Evolutionary conservation across 2,329 filamentous ascomycete genomes (phyloP).

Genomic region (Claviceps pusilla): DNA sequence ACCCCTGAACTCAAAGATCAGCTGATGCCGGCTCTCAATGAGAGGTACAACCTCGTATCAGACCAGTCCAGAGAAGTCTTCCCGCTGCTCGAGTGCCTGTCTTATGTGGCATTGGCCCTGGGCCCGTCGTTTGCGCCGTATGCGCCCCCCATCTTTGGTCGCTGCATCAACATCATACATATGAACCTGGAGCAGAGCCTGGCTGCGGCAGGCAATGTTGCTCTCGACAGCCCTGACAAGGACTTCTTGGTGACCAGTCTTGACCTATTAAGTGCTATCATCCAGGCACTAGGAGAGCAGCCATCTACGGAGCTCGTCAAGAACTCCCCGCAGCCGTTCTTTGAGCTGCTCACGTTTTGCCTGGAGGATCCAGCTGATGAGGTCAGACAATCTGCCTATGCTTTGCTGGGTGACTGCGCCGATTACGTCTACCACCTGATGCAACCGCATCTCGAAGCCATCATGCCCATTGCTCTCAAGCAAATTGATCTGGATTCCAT

Average conservation of each 20-base stretch:
- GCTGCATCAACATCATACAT: slow-evolving; percentile 85
- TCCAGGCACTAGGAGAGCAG: slow-evolving; percentile 66
- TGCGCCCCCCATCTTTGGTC: slow-evolving; percentile 68
- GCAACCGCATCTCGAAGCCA: slow-evolving; percentile 52
- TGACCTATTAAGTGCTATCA: slow-evolving; percentile 81
- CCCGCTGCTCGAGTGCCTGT: slow-evolving; percentile 87
- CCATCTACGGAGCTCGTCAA: slow-evolving; percentile 66
- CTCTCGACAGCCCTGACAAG: slow-evolving; percentile 72
- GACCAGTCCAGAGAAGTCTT: slow-evolving; percentile 90
- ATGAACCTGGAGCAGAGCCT: slow-evolving; percentile 73
- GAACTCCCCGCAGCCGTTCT: slow-evolving; percentile 66
- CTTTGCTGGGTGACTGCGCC: slow-evolving; percentile 83
- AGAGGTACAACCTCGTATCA: slow-evolving; percentile 71
- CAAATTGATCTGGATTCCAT: slow-evolving; percentile 74
- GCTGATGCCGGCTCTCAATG: slow-evolving; percentile 84
- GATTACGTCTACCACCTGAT: slow-evolving; percentile 81
- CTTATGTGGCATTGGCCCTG: slow-evolving; percentile 81
- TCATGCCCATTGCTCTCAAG: slow-evolving; percentile 69
- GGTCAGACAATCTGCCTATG: slow-evolving; percentile 90
- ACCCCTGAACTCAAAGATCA: slow-evolving; percentile 64
- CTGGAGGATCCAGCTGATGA: slow-evolving; percentile 86
- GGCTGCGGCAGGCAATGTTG: slow-evolving; percentile 50
- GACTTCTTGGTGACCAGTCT: slow-evolving; percentile 93
- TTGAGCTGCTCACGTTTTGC: slow-evolving; percentile 78
- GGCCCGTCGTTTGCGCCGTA: slow-evolving; percentile 72